Evolutionary conservation across 768 basidiomycete species (phyloP), one percentile per base, ranked within the genome.

Genomic region (Tulasnella sp.): DNA sequence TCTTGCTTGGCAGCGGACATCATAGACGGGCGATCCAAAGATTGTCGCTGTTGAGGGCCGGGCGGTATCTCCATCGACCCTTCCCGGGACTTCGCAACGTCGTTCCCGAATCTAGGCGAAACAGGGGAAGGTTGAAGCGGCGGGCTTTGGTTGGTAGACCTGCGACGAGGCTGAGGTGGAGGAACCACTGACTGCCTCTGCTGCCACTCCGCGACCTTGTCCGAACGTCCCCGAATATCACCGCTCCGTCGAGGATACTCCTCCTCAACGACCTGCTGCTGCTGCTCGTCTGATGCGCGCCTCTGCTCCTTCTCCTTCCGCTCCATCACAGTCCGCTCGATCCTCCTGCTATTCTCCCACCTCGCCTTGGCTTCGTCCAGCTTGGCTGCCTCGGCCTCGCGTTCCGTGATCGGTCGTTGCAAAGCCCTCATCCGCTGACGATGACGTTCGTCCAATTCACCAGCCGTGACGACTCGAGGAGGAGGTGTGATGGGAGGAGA

Each of bases 361-460:
- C 92, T 88, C 79, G 86, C 87, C 81, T 89, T 90, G 15, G 93
- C 94, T n/a, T 88, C 89, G 75, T 86, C 87, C 22, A 96, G 79
- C 37, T 92, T 88, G 0, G 91, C 93, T 78, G 91, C 87, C 80
- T 95, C 92, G 80, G 88, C 89, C 83, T 91, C 89, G 1, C 91
- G 90, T 79, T 89, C 87, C n/a, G 92, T 95, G 39, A 97, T 83
- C 5, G 95, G 95, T 49, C 86, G 89, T 83, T 97, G 95, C 78
- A 97, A 81, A 80, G 90, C 89, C 40, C 87, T 87, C 85, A 97
- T 87, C 83, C 93, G 93, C 83, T 92, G 90, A 70, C 92, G 88
- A 80, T 97, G 95, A 22, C 94, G 86, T 79, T 94, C 93, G 68
- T 89, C 90, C 39, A 97, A 85, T 81, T 97, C 94, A 82, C 96